A percentile compares a stretch with the other conserved stretches of the same genome.
Evolutionary conservation across 2,329 filamentous ascomycete species (phyloP).

Genomic region (Plectosphaerella cucumerina): DNA sequence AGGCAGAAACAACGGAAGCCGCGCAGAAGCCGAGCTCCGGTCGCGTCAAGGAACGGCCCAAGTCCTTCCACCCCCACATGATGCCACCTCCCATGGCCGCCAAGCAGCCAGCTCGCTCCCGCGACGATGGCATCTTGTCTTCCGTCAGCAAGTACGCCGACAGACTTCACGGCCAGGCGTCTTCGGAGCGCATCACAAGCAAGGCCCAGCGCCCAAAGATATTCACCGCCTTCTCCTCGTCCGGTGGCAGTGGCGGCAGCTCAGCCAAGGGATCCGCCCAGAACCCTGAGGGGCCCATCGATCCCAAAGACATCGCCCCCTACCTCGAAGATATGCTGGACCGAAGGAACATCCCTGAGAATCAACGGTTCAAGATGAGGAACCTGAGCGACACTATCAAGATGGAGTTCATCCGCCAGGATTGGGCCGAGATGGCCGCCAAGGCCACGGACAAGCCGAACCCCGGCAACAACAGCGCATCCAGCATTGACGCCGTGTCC

Average conservation of each 20-base stretch:
- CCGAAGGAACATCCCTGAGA: slow-evolving; percentile 86
- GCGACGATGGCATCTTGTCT: slow-evolving; percentile 12
- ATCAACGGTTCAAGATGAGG: slow-evolving; percentile 93
- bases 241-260: slow-evolving; percentile 24
- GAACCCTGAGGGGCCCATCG: slow-evolving; percentile 44
- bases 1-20: no score
- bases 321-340: slow-evolving; percentile 67
- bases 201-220: slow-evolving; percentile 37
- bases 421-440: slow-evolving; percentile 66
- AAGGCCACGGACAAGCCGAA: slow-evolving; percentile 33
- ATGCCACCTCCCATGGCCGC: slow-evolving; percentile 11
- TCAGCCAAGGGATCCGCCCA: slow-evolving; percentile 29
- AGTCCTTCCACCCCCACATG: slow-evolving; percentile 42
- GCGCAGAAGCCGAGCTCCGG: slow-evolving; percentile 1
- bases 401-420: slow-evolving; percentile 89
- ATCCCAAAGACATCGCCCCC: slow-evolving; percentile 50
- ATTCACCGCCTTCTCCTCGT: slow-evolving; percentile 31
- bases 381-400: slow-evolving; percentile 87
- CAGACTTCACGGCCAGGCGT: slow-evolving; percentile 9
- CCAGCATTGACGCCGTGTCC: slow-evolving; percentile 27
- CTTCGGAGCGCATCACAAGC: slow-evolving; percentile 19
- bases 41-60: slow-evolving; percentile 39
- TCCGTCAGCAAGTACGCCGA: slow-evolving; percentile 13
- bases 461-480: slow-evolving; percentile 34
- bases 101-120: slow-evolving; percentile 7